Conservation (phyloP, 441 rosid species). For the Gossypium davidsonii region DNA sequence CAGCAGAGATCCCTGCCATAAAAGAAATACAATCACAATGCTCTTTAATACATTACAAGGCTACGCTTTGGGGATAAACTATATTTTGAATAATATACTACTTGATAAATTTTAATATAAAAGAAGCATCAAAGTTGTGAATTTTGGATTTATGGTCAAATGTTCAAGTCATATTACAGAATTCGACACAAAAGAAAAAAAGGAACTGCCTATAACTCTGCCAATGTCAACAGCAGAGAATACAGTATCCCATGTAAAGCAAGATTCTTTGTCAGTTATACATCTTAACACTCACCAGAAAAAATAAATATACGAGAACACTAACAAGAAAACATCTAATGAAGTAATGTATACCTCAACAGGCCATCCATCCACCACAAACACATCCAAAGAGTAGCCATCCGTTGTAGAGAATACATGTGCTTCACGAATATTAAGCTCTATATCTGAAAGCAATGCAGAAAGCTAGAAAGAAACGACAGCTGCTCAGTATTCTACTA, state of each 20-base stretch:
- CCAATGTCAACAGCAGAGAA: slow-evolving; percentile 4
- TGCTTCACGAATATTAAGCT: slow-evolving; percentile 79
- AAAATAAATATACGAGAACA: not conserved
- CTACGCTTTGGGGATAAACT: slow-evolving; percentile 27
- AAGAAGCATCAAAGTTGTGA: slow-evolving; percentile 2
- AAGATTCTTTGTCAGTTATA: not conserved
- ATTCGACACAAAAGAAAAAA: not conserved
- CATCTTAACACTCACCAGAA: not conserved
- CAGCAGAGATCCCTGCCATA: slow-evolving; percentile 59
- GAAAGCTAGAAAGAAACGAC: slow-evolving; percentile 50
- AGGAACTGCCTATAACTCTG: not conserved
- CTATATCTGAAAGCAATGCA: slow-evolving; percentile 71
- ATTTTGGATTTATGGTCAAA: not conserved
- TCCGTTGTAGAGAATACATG: slow-evolving; percentile 77
- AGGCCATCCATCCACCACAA: slow-evolving; percentile 82
- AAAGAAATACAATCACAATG: slow-evolving; percentile 46
- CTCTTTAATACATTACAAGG: slow-evolving; percentile 42
- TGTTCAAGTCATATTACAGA: slow-evolving; percentile 3
- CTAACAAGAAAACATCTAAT: not conserved
- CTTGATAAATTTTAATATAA: not conserved
- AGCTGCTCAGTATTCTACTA: slow-evolving; percentile 22
- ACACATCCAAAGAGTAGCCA: slow-evolving; percentile 78
- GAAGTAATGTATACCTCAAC: slow-evolving; percentile 39
- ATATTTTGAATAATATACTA: not conserved
- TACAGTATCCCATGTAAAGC: not conserved